Evolutionary conservation across 2,329 filamentous ascomycete genomes (phyloP).

Genomic region (Colletotrichum magnum): DNA sequence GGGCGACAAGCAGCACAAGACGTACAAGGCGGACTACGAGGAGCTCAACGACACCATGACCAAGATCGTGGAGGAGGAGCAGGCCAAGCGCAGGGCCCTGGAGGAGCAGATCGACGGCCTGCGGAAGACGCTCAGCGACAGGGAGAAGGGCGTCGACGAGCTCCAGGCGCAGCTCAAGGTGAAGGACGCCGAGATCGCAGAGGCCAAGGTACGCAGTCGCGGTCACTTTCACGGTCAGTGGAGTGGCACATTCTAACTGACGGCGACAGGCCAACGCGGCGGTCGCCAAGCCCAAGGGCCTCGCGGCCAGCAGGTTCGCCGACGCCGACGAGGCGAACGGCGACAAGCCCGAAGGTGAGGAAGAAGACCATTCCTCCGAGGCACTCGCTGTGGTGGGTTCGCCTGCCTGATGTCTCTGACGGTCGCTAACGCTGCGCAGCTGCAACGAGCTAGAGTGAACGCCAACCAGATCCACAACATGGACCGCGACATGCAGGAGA

Average conservation of each 20-base stretch:
- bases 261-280: slow-evolving; percentile 59
- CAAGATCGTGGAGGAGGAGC: slow-evolving; percentile 71
- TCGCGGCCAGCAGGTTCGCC: slow-evolving; percentile 69
- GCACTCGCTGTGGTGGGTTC: slow-evolving; percentile 77
- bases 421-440: slow-evolving; percentile 44
- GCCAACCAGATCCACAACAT: slow-evolving; percentile 67
- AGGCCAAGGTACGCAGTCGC: slow-evolving; percentile 65
- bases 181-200: slow-evolving; percentile 74
- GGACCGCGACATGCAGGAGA: slow-evolving; percentile 69
- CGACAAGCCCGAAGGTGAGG: slow-evolving; percentile 69
- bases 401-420: slow-evolving; percentile 59
- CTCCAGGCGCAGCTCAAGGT: slow-evolving; percentile 71
- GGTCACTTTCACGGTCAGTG: slow-evolving; percentile 37
- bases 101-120: slow-evolving; percentile 65
- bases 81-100: slow-evolving; percentile 66
- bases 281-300: slow-evolving; percentile 62
- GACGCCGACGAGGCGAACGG: slow-evolving; percentile 52
- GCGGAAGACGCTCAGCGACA: slow-evolving; percentile 61
- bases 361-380: slow-evolving; percentile 73
- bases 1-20: slow-evolving; percentile 67
- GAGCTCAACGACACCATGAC: slow-evolving; percentile 76
- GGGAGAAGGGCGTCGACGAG: slow-evolving; percentile 63
- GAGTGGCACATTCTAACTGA: slow-evolving; percentile 18
- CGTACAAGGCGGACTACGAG: slow-evolving; percentile 71
- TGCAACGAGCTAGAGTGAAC: slow-evolving; percentile 51